Base-by-base conservation (phyloP, 495 filamentous ascomycete genomes). In the Penicillium longicatenatum region DNA sequence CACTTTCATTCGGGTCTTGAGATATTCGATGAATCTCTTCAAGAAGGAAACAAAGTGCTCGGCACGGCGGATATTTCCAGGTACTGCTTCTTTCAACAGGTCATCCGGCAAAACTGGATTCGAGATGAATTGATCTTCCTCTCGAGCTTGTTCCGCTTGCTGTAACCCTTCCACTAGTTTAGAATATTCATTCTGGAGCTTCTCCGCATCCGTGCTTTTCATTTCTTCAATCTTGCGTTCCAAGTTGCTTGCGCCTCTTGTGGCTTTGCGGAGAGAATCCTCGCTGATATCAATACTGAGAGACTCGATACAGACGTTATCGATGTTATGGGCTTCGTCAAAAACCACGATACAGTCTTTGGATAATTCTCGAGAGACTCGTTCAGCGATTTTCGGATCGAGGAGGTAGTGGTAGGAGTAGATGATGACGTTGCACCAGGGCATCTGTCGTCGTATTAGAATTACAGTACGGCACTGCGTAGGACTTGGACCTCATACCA, bases 311-410 rank as follows among this genome's bases (percentile, higher is more conserved):
- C 95, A 98, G 50, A 99, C 94, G 70, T 99, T 99, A 79, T 99
- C 94, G 64, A 99, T 99, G 60, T 99, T 99, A 73, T 99, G 94
- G 19, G 94, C 94, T 65, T 99, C 94, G 67, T 99, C 94, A 62
- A 99, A 99, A 14, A 99, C 95, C 16, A 99, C 90, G 26, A 99
- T 99, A 68, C 92, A 96, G 69, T 99, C 94, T 58, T 97, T 98
- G 6, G 94, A 97, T 6, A 99, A 82, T 64, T 99, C 93, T 70
- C 89, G 91, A 1, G 95, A 98, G 3, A 99, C 94, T 50, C 94
- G 82, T 69, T 99, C 94, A 21, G 94, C 93, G 63, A 99, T 99
- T 75, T 99, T 98, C 9, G 94, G 94, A 67, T 99, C 94, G 2
- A 99, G 81, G 5, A 99, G 85, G 66, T 98, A 99, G 74, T 99